Evolutionary conservation across 306 rosid genomes (phyloP).

Genomic region (Potentilla sterilis): DNA sequence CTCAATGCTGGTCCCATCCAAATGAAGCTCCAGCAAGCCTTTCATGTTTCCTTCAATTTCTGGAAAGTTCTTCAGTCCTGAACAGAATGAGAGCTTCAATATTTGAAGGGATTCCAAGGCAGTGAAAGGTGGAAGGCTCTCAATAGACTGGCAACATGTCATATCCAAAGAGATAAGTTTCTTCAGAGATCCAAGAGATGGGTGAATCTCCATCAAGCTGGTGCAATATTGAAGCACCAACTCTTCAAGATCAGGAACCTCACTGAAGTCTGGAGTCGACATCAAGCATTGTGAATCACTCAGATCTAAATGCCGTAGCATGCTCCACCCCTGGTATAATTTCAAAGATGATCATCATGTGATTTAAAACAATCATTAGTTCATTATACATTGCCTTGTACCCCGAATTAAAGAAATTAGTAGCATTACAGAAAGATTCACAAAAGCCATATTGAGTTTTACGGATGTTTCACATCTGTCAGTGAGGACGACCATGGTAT

Average conservation of each 20-base stretch:
- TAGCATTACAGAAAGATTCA: too few species aligned
- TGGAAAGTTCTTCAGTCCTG: conserved; percentile 6
- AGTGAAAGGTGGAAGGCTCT: not conserved
- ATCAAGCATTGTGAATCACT: not conserved
- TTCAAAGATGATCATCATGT: not conserved
- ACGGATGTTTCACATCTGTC: not conserved
- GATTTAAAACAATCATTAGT: not conserved
- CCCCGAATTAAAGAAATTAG: not conserved
- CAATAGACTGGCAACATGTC: conserved; percentile 1
- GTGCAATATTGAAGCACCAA: conserved; percentile 16
- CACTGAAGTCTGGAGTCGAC: conserved; percentile 1
- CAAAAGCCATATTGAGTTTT: not conserved
- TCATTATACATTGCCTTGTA: not conserved
- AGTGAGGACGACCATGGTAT: not conserved
- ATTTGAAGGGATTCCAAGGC: not conserved
- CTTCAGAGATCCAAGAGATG: not conserved
- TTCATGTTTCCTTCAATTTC: not conserved
- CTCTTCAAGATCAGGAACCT: conserved; percentile 5
- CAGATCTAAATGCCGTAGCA: not conserved
- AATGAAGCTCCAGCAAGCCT: not conserved
- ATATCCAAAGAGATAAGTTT: not conserved
- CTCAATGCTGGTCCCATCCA: not conserved
- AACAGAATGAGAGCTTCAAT: conserved; percentile 19
- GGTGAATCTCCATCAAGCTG: conserved; percentile 18
- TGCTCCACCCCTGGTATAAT: not conserved